Conservation (phyloP, 306 rosid genomes). For the Comarum palustre region DNA sequence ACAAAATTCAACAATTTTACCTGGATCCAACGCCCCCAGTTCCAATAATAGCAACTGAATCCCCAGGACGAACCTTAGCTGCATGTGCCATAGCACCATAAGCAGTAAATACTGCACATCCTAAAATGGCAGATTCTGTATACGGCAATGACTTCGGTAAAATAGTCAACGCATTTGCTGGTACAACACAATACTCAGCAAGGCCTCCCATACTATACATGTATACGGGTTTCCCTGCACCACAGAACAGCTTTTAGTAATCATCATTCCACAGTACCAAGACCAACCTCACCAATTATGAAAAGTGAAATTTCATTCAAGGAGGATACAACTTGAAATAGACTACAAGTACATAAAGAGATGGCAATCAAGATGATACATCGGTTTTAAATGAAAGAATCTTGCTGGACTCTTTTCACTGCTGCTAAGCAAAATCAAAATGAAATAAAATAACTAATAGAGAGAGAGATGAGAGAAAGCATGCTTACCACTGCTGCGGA, state of each 20-base stretch:
- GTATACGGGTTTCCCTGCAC: conserved; percentile 69
- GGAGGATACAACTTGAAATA: neutral
- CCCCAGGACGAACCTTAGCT: conserved; percentile 87
- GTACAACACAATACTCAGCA: conserved; percentile 95
- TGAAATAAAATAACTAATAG: too few species aligned
- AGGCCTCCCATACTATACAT: conserved; percentile 99
- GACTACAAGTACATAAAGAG: neutral
- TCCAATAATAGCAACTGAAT: conserved; percentile 90
- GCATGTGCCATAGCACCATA: conserved; percentile 99
- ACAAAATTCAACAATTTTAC: conserved; percentile 35
- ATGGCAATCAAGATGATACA: neutral
- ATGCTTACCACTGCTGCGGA: conserved; percentile 56
- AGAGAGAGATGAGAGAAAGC: neutral
- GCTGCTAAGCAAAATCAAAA: neutral
- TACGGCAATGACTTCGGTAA: conserved; percentile 78
- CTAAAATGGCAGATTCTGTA: conserved; percentile 80
- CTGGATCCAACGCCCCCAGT: conserved; percentile 96
- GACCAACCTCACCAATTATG: neutral
- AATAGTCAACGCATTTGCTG: conserved; percentile 68
- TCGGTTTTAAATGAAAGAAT: neutral
- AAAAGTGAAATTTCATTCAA: neutral
- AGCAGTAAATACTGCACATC: conserved; percentile 98
- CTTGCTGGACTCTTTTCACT: neutral
- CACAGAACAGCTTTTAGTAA: conserved; percentile 24
- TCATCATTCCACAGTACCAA: neutral